phyloP scores from a whole-genome alignment of 1,284 basidiomycete genomes.

The Cystobasidium slooffiae region DNA sequence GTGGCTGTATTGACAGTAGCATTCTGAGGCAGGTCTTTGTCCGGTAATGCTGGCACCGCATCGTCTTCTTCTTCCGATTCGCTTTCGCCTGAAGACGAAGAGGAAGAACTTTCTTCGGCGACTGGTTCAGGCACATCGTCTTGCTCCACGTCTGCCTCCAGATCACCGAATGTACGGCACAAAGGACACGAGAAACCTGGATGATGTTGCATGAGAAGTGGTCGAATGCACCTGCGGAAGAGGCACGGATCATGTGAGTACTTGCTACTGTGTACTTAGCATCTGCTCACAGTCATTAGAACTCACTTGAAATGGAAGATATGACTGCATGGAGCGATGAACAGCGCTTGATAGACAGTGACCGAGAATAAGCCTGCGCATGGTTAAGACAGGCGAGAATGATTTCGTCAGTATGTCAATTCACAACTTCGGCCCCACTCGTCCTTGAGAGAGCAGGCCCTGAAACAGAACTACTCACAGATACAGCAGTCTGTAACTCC shows the following conservation, averaged over 20 bases:
- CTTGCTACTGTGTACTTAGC: too few relatives aligned
- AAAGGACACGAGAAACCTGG: constrained; percentile 95
- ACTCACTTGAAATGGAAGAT: constrained; percentile 76
- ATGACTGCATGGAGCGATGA: constrained; percentile 78
- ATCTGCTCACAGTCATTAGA: too few relatives aligned
- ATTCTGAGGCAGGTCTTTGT: constrained; percentile 9
- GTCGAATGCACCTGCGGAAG: constrained; percentile 98
- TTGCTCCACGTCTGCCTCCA: constrained; percentile 94
- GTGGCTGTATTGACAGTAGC: background rate
- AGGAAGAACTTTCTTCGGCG: constrained; percentile 24
- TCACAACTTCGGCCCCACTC: background rate
- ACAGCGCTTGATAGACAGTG: constrained; percentile 91
- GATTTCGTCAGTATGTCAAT: background rate
- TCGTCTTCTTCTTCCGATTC: constrained; percentile 73
- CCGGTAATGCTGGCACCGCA: constrained; percentile 8
- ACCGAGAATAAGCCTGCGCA: constrained; percentile 80
- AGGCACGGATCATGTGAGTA: too few relatives aligned
- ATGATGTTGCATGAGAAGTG: constrained; percentile 81
- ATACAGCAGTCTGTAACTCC: constrained; percentile 88
- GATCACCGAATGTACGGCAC: constrained; percentile 73
- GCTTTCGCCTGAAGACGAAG: constrained; percentile 71
- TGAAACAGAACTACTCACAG: constrained; percentile 63
- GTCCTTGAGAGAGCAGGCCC: background rate
- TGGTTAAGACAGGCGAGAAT: too few relatives aligned
- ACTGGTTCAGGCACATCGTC: constrained; percentile 56